These are phyloP conservation scores for Aspergillus floridensis DNA, from an alignment of 2,329 filamentous ascomycete genomes.

Conservation along the genomic window DNA sequence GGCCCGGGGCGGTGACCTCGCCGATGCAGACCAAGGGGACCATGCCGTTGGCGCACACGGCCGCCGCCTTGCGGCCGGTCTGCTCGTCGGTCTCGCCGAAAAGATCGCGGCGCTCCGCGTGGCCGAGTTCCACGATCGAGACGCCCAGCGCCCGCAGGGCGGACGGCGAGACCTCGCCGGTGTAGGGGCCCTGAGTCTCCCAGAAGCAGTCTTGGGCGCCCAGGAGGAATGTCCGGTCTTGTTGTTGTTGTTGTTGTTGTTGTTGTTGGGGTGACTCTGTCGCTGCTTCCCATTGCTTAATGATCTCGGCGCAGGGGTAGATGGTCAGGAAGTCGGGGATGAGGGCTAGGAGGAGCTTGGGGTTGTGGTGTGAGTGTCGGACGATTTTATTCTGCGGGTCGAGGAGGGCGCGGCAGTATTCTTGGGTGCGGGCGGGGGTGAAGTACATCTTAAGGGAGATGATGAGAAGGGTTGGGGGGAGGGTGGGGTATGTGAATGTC, in stretches of 20 bases:
- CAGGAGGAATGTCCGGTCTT: conserved; percentile 52
- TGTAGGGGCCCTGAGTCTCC: conserved; percentile 70
- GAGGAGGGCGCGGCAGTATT: conserved; percentile 55
- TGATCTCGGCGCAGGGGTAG: conserved; percentile 43
- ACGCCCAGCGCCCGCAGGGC: conserved; percentile 67
- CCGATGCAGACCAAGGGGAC: conserved; percentile 78
- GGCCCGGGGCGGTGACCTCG: conserved; percentile 57
- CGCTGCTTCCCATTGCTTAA: conserved; percentile 32
- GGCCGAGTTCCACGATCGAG: conserved; percentile 72
- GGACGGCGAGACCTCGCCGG: conserved; percentile 71
- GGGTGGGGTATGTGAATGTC: conserved; percentile 25
- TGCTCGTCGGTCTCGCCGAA: conserved; percentile 72
- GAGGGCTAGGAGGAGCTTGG: conserved; percentile 68
- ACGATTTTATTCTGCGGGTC: conserved; percentile 47
- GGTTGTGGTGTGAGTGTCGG: conserved; percentile 41
- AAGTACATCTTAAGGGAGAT: conserved; percentile 44
- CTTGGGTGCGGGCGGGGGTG: conserved; percentile 49
- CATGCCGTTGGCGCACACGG: conserved; percentile 66
- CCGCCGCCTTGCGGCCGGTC: conserved; percentile 67
- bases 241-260: conserved; percentile 12
- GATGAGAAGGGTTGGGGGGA: conserved; percentile 39
- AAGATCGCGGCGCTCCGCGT: conserved; percentile 71
- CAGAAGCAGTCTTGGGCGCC: conserved; percentile 76
- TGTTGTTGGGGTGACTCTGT: conserved; percentile 15
- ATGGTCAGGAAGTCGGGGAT: conserved; percentile 76